Percentiles rank a stretch among this genome's conserved stretches.
Evolutionary conservation across 129 eudicot genomes (phyloP).

Genomic region (Lonicera japonica): DNA sequence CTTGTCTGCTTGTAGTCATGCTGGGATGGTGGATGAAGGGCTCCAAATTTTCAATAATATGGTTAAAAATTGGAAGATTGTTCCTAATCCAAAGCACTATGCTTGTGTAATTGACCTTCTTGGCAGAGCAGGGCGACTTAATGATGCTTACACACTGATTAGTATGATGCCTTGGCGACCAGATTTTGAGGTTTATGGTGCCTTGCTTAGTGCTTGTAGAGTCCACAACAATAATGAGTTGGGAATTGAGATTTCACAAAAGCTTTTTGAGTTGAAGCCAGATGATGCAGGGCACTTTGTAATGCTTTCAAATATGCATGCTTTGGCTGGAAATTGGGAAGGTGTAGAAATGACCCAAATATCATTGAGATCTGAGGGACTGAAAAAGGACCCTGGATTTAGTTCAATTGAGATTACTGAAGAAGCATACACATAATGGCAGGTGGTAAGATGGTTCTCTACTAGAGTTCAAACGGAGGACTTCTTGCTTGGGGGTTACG

Average conservation of each 20-base stretch:
- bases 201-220: constrained; percentile 32
- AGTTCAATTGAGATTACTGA: constrained; percentile 24
- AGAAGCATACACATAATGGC: constrained; percentile 13
- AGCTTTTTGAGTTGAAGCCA: constrained; percentile 20
- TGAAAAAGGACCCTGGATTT: constrained; percentile 29
- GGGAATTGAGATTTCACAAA: constrained; percentile 21
- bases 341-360: constrained; percentile 6
- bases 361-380: constrained; percentile 10
- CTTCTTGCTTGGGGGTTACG: background rate
- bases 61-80: constrained; percentile 27
- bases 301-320: constrained; percentile 27
- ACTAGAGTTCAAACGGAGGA: constrained; percentile 1
- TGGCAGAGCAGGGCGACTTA: constrained; percentile 26
- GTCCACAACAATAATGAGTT: constrained; percentile 16
- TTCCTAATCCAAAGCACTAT: constrained; percentile 42
- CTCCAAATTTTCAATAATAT: constrained; percentile 23
- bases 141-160: constrained; percentile 26
- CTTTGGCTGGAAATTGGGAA: constrained; percentile 25
- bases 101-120: constrained; percentile 38
- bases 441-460: constrained; percentile 13
- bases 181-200: constrained; percentile 19
- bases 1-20: constrained; percentile 55
- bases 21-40: constrained; percentile 47
- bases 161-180: constrained; percentile 16
- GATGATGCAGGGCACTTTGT: constrained; percentile 27